Percentiles rank a stretch among this genome's conserved stretches.
phyloP scores from a whole-genome alignment of 2,329 filamentous ascomycete genomes.

The Diplodia scrobiculata region DNA sequence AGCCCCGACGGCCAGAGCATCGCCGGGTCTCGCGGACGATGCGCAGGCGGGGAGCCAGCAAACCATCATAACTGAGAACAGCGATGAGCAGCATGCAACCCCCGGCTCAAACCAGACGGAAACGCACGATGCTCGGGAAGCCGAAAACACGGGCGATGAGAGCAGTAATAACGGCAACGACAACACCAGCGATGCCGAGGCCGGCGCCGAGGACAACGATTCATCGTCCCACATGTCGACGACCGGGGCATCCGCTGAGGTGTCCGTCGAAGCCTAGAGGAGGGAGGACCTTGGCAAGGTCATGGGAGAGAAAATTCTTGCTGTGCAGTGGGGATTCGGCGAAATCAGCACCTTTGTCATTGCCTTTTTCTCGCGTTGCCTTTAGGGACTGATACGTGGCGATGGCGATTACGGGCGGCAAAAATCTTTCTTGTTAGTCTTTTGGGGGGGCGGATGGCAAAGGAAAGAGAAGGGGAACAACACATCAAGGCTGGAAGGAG shows the following conservation, averaged over 20 bases:
- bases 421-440: neutral
- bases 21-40: slow-evolving; percentile 5
- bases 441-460: neutral
- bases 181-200: slow-evolving; percentile 19
- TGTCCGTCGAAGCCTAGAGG: slow-evolving; percentile 13
- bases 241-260: slow-evolving; percentile 7
- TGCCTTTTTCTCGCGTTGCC: slow-evolving; percentile 5
- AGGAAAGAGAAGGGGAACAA: neutral
- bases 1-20: neutral
- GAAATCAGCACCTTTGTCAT: neutral
- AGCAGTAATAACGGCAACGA: slow-evolving; percentile 21
- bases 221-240: slow-evolving; percentile 14
- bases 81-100: neutral
- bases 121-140: slow-evolving; percentile 5
- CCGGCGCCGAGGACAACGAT: slow-evolving; percentile 19
- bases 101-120: neutral
- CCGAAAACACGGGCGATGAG: slow-evolving; percentile 21
- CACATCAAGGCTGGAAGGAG: neutral
- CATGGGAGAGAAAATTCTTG: neutral
- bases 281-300: too few relatives aligned
- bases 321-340: neutral
- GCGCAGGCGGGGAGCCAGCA: slow-evolving; percentile 5
- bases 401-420: neutral
- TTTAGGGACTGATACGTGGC: neutral
- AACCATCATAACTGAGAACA: neutral